Conservation (phyloP, 208 protist species). For the Acanthamoeba lenticulata region DNA sequence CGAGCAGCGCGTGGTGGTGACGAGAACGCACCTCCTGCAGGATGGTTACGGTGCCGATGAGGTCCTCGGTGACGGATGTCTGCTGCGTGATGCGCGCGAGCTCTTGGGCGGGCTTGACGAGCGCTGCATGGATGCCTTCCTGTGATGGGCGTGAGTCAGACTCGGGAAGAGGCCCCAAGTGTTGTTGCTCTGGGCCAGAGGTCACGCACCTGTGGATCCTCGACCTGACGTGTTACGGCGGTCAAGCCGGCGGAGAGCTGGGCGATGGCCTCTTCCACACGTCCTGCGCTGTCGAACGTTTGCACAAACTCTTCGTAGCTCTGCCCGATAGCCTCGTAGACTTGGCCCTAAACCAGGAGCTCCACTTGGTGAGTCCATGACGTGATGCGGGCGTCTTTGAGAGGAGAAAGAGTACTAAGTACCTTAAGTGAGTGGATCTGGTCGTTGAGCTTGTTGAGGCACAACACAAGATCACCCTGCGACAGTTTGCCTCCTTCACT, state of each 20-base stretch:
- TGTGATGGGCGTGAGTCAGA: neutral
- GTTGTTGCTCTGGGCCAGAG: neutral
- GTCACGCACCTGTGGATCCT: neutral
- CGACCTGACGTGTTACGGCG: neutral
- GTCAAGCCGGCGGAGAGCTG: neutral
- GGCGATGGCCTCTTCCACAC: neutral
- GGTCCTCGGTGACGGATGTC: neutral
- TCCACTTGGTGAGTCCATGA: neutral
- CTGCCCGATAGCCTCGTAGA: conserved; percentile 30
- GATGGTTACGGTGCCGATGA: neutral
- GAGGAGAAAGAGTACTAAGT: neutral
- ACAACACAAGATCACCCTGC: conserved; percentile 40
- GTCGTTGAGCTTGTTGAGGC: conserved; percentile 39
- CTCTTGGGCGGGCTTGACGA: neutral
- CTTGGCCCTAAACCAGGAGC: neutral
- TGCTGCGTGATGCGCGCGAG: neutral
- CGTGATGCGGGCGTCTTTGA: neutral
- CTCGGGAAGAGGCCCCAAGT: neutral
- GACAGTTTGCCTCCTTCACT: neutral
- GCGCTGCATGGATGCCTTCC: neutral
- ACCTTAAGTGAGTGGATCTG: conserved; percentile 19
- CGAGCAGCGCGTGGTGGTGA: neutral
- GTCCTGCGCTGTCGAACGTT: neutral
- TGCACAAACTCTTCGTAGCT: conserved; percentile 31
- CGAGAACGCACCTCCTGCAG: neutral